A percentile compares a stretch with the other conserved stretches of the same genome.
phyloP scores from a whole-genome alignment of 2,329 filamentous ascomycete species.

The Periconia digitata region DNA sequence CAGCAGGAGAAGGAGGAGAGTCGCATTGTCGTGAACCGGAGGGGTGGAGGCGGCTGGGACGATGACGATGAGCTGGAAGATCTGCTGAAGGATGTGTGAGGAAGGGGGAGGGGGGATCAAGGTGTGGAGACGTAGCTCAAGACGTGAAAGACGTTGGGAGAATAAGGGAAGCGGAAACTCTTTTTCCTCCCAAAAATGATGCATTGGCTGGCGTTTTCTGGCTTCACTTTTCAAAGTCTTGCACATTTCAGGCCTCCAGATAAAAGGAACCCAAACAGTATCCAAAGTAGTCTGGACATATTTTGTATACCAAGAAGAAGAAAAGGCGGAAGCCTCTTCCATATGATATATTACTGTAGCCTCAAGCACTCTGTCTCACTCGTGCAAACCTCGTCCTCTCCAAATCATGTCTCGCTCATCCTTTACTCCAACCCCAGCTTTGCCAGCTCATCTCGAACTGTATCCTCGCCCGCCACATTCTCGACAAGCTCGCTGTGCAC shows the following conservation, averaged over 20 bases:
- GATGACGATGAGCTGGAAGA: constrained; percentile 76
- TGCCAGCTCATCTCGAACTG: constrained; percentile 18
- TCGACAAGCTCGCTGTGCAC: constrained; percentile 34
- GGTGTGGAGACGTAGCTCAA: not conserved
- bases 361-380: too few relatives aligned
- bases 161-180: not conserved
- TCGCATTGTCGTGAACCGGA: constrained; percentile 82
- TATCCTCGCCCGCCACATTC: constrained; percentile 28
- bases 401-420: constrained; percentile 8
- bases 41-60: constrained; percentile 78
- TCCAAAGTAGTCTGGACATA: too few relatives aligned
- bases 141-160: not conserved
- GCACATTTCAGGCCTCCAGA: too few relatives aligned
- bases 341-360: too few relatives aligned
- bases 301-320: too few relatives aligned
- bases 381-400: too few relatives aligned
- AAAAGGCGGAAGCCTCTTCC: too few relatives aligned
- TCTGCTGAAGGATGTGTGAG: constrained; percentile 40
- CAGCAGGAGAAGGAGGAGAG: constrained; percentile 61
- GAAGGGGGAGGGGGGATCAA: not conserved
- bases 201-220: constrained; percentile 14
- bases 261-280: too few relatives aligned
- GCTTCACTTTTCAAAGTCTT: too few relatives aligned
- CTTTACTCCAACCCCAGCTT: constrained; percentile 12
- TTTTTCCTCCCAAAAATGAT: too few relatives aligned